Conservation (phyloP, 192 early-diverging fungal genomes). For the Powellomyces hirtus region DNA sequence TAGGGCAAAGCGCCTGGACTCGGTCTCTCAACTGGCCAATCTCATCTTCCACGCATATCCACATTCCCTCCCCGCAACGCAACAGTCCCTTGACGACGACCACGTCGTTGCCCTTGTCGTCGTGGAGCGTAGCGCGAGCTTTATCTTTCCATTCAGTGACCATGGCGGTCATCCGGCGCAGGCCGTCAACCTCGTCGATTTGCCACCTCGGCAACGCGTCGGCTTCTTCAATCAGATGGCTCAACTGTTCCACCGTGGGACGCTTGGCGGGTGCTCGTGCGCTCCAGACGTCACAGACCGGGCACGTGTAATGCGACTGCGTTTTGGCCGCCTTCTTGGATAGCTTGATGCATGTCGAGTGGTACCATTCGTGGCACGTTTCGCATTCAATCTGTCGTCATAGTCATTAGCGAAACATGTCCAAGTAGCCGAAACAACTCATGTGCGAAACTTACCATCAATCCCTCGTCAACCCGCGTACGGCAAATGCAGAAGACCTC, state of each 20-base stretch:
- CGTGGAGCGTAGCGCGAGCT: not conserved
- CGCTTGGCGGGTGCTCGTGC: not conserved
- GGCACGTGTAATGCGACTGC: constrained; percentile 26
- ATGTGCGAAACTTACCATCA: constrained; percentile 36
- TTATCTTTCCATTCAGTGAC: constrained; percentile 16
- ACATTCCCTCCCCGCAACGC: constrained; percentile 20
- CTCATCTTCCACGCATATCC: not conserved
- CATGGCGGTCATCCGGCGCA: constrained; percentile 8
- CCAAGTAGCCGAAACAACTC: no score
- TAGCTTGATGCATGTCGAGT: constrained; percentile 30
- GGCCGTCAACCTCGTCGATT: constrained; percentile 15
- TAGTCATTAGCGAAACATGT: constrained; percentile 1
- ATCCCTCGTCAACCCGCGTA: not conserved
- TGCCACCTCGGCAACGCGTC: constrained; percentile 6
- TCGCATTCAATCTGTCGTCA: constrained; percentile 38
- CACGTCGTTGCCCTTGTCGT: not conserved
- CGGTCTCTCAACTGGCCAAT: not conserved
- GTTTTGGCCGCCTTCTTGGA: constrained; percentile 30
- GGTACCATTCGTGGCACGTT: constrained; percentile 38
- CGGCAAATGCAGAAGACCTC: constrained; percentile 33
- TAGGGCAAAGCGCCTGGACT: not conserved
- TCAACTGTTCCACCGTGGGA: constrained; percentile 18
- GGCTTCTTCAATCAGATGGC: constrained; percentile 15
- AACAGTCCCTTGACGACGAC: not conserved
- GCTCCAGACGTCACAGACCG: constrained; percentile 32